Evolutionary conservation across 768 basidiomycete genomes (phyloP).

Genomic region (Suillus occidentalis): DNA sequence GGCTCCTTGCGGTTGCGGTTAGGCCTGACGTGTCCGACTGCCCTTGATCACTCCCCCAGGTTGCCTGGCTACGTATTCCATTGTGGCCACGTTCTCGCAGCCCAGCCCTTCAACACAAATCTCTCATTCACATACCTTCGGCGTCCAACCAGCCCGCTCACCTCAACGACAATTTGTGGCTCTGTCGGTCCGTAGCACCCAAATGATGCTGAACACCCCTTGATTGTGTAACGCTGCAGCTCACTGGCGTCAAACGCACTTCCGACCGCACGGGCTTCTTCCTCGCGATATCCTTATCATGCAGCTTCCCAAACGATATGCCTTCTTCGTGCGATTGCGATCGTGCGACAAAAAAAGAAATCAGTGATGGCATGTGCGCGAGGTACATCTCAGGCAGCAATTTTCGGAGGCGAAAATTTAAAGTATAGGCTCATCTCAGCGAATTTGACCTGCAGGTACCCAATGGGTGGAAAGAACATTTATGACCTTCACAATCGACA

Average conservation of each 20-base stretch:
- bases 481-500: too few relatives aligned
- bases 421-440: too few relatives aligned
- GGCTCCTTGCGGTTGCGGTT: too few relatives aligned
- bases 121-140: slow-evolving; percentile 19
- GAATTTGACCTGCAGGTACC: too few relatives aligned
- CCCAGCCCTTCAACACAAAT: slow-evolving; percentile 20
- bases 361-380: too few relatives aligned
- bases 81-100: slow-evolving; percentile 22
- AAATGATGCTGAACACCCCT: background rate
- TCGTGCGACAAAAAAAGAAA: too few relatives aligned
- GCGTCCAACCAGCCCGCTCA: slow-evolving; percentile 21
- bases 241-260: slow-evolving; percentile 70
- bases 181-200: slow-evolving; percentile 48
- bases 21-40: slow-evolving; percentile 21
- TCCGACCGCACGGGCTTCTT: slow-evolving; percentile 66
- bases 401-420: too few relatives aligned
- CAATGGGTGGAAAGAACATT: too few relatives aligned
- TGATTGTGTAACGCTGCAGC: slow-evolving; percentile 29
- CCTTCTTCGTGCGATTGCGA: too few relatives aligned
- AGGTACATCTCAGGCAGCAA: too few relatives aligned
- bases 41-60: slow-evolving; percentile 44
- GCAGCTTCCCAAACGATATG: slow-evolving; percentile 18
- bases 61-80: slow-evolving; percentile 30
- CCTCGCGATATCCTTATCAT: slow-evolving; percentile 49
- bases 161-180: slow-evolving; percentile 30